Evolutionary conservation across 2,329 filamentous ascomycete species (phyloP), one percentile per base, ranked within the genome.

Genomic region (Clarireedia homoeocarpa): DNA sequence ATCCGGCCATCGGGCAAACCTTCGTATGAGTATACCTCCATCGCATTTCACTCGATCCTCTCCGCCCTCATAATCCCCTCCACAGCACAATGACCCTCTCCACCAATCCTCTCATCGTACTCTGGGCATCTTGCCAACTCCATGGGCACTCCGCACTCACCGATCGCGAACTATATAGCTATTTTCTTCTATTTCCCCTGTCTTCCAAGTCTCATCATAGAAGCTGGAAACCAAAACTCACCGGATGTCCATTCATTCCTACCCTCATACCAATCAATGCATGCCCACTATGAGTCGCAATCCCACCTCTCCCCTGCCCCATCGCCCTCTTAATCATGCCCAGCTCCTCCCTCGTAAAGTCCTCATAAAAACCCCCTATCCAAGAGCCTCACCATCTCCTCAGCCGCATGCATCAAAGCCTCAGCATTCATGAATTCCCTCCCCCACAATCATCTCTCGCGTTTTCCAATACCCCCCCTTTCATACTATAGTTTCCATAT

Each of bases 131-230:
- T 67, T 1, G 83, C 76, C 23, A 63, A 46, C 64, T 88, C 58
- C 81, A 86, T 85, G 0, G 84, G 80, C 75, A 82, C 80, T 0
- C 83, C 83, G 61, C 83, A 86, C 57, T 86, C 81, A 0, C 83
- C 83, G 15, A 87, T 75, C 0, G 82, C 80, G 60, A 88, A 85
- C 58, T 63, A 51, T 44, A 17, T 20, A 20, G 20, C 20, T 20
- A 20, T 20, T 20, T 20, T 20, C 20, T 20, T 20, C 20, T 20
- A 20, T 20, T 46, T n/a, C 17, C 45, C 9, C 23, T 14, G 24
- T 4, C 36, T 5, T 10, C 36, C 15, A 46, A 39, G n/a, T 46
- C 44, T 40, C 20, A 24, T 36, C 1, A 20, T 38, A 2, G 27
- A 30, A 48, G 17, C 24, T 5, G 39, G 14, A 30, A 5, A 34